Evolutionary conservation across 257 asterid genomes (phyloP), one percentile per base, ranked within the genome.

Genomic region (Jasminum sambac): DNA sequence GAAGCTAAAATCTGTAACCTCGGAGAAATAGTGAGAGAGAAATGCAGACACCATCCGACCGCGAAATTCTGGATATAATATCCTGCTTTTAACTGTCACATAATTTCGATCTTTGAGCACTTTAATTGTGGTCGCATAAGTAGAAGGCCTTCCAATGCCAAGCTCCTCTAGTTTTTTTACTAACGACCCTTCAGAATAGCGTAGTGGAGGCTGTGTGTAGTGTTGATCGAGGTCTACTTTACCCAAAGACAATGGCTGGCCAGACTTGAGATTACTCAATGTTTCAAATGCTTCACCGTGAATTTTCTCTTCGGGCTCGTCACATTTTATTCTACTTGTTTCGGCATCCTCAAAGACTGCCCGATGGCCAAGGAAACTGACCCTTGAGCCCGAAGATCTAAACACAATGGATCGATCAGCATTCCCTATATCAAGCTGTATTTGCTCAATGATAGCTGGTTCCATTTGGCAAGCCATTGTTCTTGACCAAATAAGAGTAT

Each of bases 81-180:
- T 74, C 83, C 96, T 81, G 78, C 72, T 75, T 82, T 84, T 89
- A 66, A 71, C 67, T 70, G 87, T 84, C 64, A 91, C 80, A 69
- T 91, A 94, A 17, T 91, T 85, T 73, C 99, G 84, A 84, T 94
- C 97, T 78, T 87, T 86, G 68, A 94, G 82, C 78, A 89, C 96
- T 82, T 89, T 91, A 37, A 94, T 89, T 72, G 96, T 94, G 77
- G 77, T 60, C 63, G 97, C 97, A 72, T 94, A 94, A 3, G 98
- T 91, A 65, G 98, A 94, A 80, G 98, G 98, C 78, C 98, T 85
- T 77, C 98, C 98, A 41, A 94, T 94, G 60, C 98, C 98, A 73
- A 94, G 97, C 80, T 91, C 98, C 85, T 94, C 98, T 74, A 94
- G 77, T 79, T 89, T 94, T 79, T 88, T 91, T 25, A 94, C 88